phyloP scores from a whole-genome alignment of 306 rosid genomes.

The Lathyrus oleraceus region DNA sequence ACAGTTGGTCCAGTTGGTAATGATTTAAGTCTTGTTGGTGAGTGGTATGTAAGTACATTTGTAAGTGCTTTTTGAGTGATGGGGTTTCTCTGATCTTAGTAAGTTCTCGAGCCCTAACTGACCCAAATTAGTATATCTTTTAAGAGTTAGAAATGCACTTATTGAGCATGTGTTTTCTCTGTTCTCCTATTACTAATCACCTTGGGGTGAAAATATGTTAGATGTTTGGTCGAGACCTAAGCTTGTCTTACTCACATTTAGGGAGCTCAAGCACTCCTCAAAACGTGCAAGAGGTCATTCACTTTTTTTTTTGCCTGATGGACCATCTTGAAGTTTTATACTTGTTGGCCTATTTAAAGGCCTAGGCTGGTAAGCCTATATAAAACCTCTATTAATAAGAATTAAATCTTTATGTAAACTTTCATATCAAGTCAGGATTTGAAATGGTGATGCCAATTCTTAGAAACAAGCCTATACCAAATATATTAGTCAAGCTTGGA shows the following conservation, averaged over 20 bases:
- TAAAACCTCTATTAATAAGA: not conserved
- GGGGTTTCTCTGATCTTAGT: not conserved
- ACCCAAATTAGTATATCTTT: not conserved
- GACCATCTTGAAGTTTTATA: not conserved
- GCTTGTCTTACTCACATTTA: not conserved
- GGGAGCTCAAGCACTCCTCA: not conserved
- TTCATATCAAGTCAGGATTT: not conserved
- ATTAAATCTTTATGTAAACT: not conserved
- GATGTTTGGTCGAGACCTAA: not conserved
- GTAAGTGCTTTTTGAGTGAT: not conserved
- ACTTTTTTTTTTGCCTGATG: not conserved
- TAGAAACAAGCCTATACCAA: not conserved
- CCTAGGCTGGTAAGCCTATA: not conserved
- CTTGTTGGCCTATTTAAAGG: not conserved
- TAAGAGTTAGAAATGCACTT: not conserved
- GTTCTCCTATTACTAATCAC: not conserved
- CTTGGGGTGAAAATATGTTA: constrained; percentile 3
- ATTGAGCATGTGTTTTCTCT: not conserved
- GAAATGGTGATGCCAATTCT: not conserved
- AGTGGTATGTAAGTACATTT: not conserved
- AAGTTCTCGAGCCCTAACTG: not conserved
- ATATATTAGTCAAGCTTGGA: not conserved
- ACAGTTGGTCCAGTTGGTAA: not conserved
- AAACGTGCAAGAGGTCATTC: not conserved
- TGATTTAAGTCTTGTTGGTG: not conserved